Evolutionary conservation across 352 stramenopile species (phyloP).

Genomic region (Phytophthora palmivora): DNA sequence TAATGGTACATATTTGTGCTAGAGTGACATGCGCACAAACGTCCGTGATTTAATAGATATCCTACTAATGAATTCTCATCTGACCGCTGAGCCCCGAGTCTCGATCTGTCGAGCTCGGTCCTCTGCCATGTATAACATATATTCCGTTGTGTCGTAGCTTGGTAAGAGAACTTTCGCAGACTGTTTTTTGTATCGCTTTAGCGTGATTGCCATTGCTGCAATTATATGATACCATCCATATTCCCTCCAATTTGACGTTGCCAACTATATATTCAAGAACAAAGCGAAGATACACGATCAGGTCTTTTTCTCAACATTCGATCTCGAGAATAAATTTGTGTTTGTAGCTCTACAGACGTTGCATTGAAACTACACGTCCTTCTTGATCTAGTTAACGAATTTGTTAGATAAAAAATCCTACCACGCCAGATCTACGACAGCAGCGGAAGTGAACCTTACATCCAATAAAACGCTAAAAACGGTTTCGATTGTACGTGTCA

Average conservation of each 20-base stretch:
- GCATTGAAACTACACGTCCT: not conserved
- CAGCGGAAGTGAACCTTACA: no score
- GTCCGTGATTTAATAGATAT: no score
- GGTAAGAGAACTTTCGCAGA: conserved; percentile 8
- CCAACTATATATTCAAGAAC: conserved; percentile 5
- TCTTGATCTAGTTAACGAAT: not conserved
- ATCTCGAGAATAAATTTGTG: conserved; percentile 5
- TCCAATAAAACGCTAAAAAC: no score
- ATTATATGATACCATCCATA: conserved; percentile 2
- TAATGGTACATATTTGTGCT: no score
- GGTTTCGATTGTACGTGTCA: no score
- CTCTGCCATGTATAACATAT: no score
- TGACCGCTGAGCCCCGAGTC: no score
- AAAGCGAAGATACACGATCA: not conserved
- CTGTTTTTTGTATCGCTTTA: conserved; percentile 11
- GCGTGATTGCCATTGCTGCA: not conserved
- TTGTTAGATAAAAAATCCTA: not conserved
- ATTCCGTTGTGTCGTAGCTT: no score
- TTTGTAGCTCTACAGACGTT: conserved; percentile 2
- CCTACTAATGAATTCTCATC: no score
- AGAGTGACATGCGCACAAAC: no score
- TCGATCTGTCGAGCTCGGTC: no score
- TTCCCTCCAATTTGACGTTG: not conserved
- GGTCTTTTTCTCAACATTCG: conserved; percentile 4
- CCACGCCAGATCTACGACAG: not conserved